Conservation (phyloP, 495 filamentous ascomycete species). For the Mycothermus thermophilus region DNA sequence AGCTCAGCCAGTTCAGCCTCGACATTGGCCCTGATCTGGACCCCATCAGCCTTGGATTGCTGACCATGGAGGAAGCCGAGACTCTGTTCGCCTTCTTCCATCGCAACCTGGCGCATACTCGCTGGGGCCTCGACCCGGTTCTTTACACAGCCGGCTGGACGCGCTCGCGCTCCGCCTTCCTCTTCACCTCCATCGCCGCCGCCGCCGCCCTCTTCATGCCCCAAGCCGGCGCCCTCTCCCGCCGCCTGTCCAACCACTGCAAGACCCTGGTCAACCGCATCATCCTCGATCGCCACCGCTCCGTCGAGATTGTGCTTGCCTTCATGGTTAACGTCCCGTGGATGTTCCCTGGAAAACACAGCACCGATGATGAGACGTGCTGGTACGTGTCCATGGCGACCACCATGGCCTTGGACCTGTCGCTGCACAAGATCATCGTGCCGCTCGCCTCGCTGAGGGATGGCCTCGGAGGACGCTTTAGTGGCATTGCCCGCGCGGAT, state of each 20-base stretch:
- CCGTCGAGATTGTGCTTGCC: constrained; percentile 57
- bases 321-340: constrained; percentile 70
- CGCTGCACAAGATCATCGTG: constrained; percentile 52
- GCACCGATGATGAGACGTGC: constrained; percentile 59
- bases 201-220: constrained; percentile 52
- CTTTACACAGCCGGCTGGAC: constrained; percentile 51
- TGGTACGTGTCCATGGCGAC: constrained; percentile 56
- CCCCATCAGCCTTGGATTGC: constrained; percentile 51
- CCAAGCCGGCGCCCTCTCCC: constrained; percentile 46
- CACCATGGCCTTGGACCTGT: constrained; percentile 53
- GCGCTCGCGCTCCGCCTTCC: constrained; percentile 49
- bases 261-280: constrained; percentile 48
- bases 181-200: constrained; percentile 57
- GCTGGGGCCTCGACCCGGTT: constrained; percentile 57
- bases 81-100: constrained; percentile 53
- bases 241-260: constrained; percentile 47
- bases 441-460: constrained; percentile 38
- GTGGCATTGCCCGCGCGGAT: constrained; percentile 43
- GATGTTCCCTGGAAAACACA: constrained; percentile 54
- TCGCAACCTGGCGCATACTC: constrained; percentile 54
- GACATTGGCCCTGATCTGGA: constrained; percentile 51
- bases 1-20: constrained; percentile 42
- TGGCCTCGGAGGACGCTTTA: constrained; percentile 18
- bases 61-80: constrained; percentile 47
- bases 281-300: constrained; percentile 44